Evolutionary conservation across 208 protist species (phyloP), one percentile per base, ranked within the genome.

Genomic region (Wallacemonas sp.): DNA sequence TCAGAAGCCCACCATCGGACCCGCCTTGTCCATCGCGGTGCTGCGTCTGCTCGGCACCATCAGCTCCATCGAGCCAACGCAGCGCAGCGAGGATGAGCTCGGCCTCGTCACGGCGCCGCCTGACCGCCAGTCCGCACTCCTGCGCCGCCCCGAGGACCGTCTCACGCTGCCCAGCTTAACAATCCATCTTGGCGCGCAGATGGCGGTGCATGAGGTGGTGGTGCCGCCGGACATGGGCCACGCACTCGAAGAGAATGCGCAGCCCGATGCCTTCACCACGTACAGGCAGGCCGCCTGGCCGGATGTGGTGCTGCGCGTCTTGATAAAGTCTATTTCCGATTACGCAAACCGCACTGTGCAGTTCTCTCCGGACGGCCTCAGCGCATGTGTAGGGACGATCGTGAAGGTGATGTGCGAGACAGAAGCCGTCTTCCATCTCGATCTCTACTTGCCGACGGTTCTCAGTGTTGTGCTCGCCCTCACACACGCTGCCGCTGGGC

Each of bases 41-140:
- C 62, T 94, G 53, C 78, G 86, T 38, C 76, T 94, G 17, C 76
- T 94, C 11, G 82, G 84, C 31, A 94, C 84, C 15, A 90, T 94
- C 72, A 85, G 80, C 69, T 81, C 79, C 62, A 90, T 90, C 26
- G 79, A 88, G 65, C 75, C 84, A n/a, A 28, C 61, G 30, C 49
- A 68, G 27, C 58, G 72, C 17, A 33, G 34, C 45, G 70, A 74
- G 2, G 62, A 77, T 31, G 27, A 54, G 33, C 62, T 59, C 69
- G 51, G 66, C 66, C 24, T 58, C 30, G 19, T 58, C 28, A 6
- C 51, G 8, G 4, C 51, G 6, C 26, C 51, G 51, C 31, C 24
- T 4, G 22, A 17, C 39, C 67, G 62, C 27, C 46, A 77, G 31
- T 73, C 79, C n/a, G 74, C 72, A 49, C 53, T 86, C 55, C 67